Evolutionary conservation across 2,329 filamentous ascomycete genomes (phyloP).

Genomic region (Trichothecium sympodiale): DNA sequence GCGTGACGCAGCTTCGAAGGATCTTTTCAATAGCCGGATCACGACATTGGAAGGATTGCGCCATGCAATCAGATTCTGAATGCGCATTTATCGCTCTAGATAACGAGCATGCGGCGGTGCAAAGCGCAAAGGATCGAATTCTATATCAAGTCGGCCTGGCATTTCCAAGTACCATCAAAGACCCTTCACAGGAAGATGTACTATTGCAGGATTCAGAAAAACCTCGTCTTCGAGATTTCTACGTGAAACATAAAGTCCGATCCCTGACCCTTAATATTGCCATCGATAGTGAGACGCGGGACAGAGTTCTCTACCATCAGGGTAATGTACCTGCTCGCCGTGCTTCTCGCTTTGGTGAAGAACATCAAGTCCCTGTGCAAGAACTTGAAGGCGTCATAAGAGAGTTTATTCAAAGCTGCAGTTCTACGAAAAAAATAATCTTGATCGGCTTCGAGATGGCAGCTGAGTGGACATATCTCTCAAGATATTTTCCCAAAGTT

Average conservation of each 20-base stretch:
- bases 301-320: not conserved
- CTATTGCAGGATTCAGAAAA: not conserved
- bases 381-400: slow-evolving; percentile 2
- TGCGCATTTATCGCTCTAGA: slow-evolving; percentile 6
- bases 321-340: slow-evolving; percentile 6
- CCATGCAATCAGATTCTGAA: slow-evolving; percentile 2
- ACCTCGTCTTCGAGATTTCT: slow-evolving; percentile 3
- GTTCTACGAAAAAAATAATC: not conserved
- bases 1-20: slow-evolving; percentile 5
- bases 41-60: slow-evolving; percentile 1
- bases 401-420: slow-evolving; percentile 4
- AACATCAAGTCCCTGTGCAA: not conserved
- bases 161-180: slow-evolving; percentile 1
- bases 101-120: slow-evolving; percentile 7
- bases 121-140: slow-evolving; percentile 6
- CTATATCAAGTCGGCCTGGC: slow-evolving; percentile 10
- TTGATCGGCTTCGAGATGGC: slow-evolving; percentile 7
- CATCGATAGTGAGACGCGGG: not conserved
- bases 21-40: slow-evolving; percentile 8
- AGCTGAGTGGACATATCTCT: slow-evolving; percentile 9
- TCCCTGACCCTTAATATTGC: slow-evolving; percentile 6
- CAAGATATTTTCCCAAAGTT: not conserved
- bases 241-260: slow-evolving; percentile 1
- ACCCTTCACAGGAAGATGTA: too few relatives aligned
- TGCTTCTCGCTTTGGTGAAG: slow-evolving; percentile 6